A percentile compares a stretch with the other conserved stretches of the same genome.
phyloP scores from a whole-genome alignment of 78 protist species.

The Dictyostelium capitatum region DNA sequence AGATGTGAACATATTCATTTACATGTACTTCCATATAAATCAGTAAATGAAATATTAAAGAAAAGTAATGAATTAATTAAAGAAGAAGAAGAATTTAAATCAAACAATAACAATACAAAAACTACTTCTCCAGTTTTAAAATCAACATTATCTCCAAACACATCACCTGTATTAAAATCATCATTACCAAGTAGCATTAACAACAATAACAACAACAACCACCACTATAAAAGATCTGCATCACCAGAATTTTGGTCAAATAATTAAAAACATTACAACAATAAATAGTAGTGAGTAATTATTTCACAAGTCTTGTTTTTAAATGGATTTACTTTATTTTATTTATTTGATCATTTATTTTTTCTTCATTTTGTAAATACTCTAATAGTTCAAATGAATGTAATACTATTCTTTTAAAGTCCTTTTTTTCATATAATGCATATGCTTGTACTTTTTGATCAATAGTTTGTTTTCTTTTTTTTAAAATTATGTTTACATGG shows the following conservation, averaged over 20 bases:
- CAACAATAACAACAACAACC: neutral
- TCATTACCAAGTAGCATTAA: neutral
- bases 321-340: no score
- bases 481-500: no score
- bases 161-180: constrained; percentile 1
- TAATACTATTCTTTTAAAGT: neutral
- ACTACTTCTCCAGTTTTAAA: neutral
- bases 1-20: neutral
- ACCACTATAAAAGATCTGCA: neutral
- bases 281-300: no score
- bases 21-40: neutral
- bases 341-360: neutral
- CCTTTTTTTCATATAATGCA: neutral
- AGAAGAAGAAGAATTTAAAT: neutral
- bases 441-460: no score
- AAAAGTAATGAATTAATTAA: neutral
- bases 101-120: neutral
- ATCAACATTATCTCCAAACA: neutral
- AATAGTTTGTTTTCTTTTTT: no score
- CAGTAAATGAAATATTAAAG: neutral
- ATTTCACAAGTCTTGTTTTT: neutral
- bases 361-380: neutral
- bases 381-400: constrained; percentile 1
- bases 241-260: neutral
- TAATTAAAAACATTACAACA: neutral